Evolutionary conservation across 495 filamentous ascomycete species (phyloP).

Genomic region (Tetracladium setigerum): DNA sequence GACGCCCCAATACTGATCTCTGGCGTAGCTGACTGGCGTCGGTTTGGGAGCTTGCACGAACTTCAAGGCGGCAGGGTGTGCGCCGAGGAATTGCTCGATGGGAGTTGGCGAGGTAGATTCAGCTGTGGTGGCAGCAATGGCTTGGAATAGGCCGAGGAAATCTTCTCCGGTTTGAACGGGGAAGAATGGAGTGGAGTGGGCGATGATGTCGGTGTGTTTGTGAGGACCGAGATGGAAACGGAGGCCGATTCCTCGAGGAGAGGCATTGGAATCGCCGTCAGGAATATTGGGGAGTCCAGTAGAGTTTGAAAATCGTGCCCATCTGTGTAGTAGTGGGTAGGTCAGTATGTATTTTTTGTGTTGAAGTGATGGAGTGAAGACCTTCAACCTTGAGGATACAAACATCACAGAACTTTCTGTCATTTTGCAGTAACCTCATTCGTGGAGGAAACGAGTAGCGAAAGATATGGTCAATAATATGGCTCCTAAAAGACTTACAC

Average conservation of each 20-base stretch:
- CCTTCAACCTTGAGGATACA: too few relatives aligned
- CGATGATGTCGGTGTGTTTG: slow-evolving; percentile 47
- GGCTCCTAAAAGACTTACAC: slow-evolving; percentile 11
- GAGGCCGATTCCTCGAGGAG: slow-evolving; percentile 42
- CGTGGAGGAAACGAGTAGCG: too few relatives aligned
- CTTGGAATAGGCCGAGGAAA: slow-evolving; percentile 39
- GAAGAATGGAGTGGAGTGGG: slow-evolving; percentile 41
- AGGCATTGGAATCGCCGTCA: slow-evolving; percentile 38
- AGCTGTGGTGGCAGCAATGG: slow-evolving; percentile 17
- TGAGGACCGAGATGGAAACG: slow-evolving; percentile 40
- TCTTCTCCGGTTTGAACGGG: slow-evolving; percentile 38
- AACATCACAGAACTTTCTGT: too few relatives aligned
- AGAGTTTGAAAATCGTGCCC: slow-evolving; percentile 42
- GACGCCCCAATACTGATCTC: slow-evolving; percentile 37
- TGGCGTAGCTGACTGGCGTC: slow-evolving; percentile 35
- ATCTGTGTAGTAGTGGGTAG: not conserved
- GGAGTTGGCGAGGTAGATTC: slow-evolving; percentile 11
- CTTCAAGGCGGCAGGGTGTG: slow-evolving; percentile 32
- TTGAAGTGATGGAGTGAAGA: too few relatives aligned
- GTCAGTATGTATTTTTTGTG: too few relatives aligned
- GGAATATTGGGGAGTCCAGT: slow-evolving; percentile 44
- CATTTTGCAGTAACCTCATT: too few relatives aligned
- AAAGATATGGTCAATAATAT: slow-evolving; percentile 15
- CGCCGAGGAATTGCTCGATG: slow-evolving; percentile 32
- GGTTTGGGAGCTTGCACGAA: slow-evolving; percentile 43